These are phyloP conservation scores for Myotisia sp. DNA, from an alignment of 2,329 filamentous ascomycete genomes.

Conservation along the genomic window DNA sequence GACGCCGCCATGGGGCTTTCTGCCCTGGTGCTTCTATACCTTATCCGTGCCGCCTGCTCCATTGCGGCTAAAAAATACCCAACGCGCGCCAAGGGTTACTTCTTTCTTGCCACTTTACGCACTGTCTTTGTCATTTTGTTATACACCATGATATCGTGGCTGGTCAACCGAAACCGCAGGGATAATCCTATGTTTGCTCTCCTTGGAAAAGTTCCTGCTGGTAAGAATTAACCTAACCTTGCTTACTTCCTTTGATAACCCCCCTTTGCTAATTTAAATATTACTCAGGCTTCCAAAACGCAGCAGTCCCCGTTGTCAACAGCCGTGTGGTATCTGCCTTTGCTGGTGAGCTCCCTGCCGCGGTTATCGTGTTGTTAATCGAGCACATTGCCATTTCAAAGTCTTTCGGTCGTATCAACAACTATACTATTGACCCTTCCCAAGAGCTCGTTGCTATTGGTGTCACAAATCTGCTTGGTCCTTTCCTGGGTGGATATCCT, in stretches of 20 bases:
- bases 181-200: conserved; percentile 57
- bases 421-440: conserved; percentile 88
- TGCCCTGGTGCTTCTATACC: conserved; percentile 61
- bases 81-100: conserved; percentile 56
- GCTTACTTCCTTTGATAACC: conserved; percentile 7
- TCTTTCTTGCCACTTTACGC: conserved; percentile 81
- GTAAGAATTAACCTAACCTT: conserved; percentile 24
- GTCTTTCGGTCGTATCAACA: conserved; percentile 89
- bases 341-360: conserved; percentile 59
- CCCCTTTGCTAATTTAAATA: not conserved
- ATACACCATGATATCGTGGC: conserved; percentile 81
- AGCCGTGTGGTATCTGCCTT: conserved; percentile 53
- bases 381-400: conserved; percentile 97
- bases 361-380: conserved; percentile 86
- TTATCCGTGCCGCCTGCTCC: conserved; percentile 54
- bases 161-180: conserved; percentile 58
- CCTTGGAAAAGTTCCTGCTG: conserved; percentile 62
- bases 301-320: conserved; percentile 57
- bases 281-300: conserved; percentile 57
- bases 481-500: conserved; percentile 83
- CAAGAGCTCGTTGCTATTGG: conserved; percentile 94
- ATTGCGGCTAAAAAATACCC: conserved; percentile 55
- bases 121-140: conserved; percentile 84
- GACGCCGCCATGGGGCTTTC: conserved; percentile 84
- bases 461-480: conserved; percentile 74